Evolutionary conservation across 164 flowering plant species (phyloP).

Genomic region (Dillenia suffruticosa): DNA sequence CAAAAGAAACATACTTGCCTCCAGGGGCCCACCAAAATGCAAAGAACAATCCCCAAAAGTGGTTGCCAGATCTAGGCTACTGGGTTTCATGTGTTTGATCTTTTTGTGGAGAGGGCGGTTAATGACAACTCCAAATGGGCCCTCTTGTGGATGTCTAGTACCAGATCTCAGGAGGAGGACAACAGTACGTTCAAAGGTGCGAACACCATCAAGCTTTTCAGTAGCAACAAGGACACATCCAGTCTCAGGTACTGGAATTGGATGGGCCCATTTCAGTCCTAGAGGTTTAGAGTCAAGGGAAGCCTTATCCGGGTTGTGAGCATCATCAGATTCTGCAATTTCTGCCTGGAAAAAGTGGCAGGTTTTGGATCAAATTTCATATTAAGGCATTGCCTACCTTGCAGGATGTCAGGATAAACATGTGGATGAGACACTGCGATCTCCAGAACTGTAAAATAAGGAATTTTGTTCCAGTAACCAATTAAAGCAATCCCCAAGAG

Average conservation of each 20-base stretch:
- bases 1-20: constrained; percentile 78
- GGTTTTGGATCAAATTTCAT: not conserved
- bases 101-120: constrained; percentile 83
- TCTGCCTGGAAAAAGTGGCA: constrained; percentile 36
- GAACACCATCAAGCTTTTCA: constrained; percentile 85
- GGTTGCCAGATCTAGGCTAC: constrained; percentile 60
- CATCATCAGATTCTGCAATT: constrained; percentile 28
- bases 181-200: constrained; percentile 63
- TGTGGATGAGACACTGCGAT: not conserved
- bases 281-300: constrained; percentile 44
- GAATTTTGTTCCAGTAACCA: not conserved
- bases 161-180: constrained; percentile 84
- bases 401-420: not conserved
- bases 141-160: constrained; percentile 68
- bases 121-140: constrained; percentile 84
- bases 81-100: constrained; percentile 80
- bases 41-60: constrained; percentile 78
- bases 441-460: not conserved
- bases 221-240: constrained; percentile 95
- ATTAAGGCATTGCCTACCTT: not conserved
- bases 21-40: constrained; percentile 92
- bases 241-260: constrained; percentile 76
- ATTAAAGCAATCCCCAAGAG: too few species aligned
- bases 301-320: constrained; percentile 24
- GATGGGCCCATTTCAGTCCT: constrained; percentile 92